Conservation (phyloP, 805 yeast genomes). For the Yarrowia alimentaria region DNA sequence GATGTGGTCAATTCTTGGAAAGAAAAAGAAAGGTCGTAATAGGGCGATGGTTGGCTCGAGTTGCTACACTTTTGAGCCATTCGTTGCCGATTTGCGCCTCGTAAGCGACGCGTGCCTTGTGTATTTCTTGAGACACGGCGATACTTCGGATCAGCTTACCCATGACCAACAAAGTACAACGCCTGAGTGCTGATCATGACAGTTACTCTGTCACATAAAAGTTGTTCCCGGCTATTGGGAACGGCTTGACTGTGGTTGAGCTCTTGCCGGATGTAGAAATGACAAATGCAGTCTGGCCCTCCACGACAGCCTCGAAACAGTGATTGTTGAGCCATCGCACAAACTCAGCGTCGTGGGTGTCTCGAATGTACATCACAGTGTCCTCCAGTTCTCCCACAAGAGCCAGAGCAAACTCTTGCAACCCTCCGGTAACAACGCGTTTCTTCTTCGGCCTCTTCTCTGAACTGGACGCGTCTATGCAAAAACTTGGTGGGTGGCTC, state of each 20-base stretch:
- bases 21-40: too few species aligned
- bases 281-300: constrained; percentile 17
- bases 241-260: neutral
- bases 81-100: too few species aligned
- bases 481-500: constrained; percentile 7
- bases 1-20: too few species aligned
- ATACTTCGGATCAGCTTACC: too few species aligned
- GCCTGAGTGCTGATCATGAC: too few species aligned
- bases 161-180: too few species aligned
- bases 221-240: neutral
- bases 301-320: constrained; percentile 4
- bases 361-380: constrained; percentile 13
- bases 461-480: constrained; percentile 12
- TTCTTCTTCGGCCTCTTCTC: constrained; percentile 3
- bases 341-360: constrained; percentile 1
- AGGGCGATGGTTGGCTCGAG: too few species aligned
- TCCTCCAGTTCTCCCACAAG: constrained; percentile 21
- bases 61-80: too few species aligned
- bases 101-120: too few species aligned
- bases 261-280: constrained; percentile 5
- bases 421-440: constrained; percentile 5
- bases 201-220: too few species aligned
- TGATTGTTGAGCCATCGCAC: constrained; percentile 18
- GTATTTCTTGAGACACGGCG: too few species aligned
- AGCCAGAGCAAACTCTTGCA: constrained; percentile 21